A percentile compares a stretch with the other conserved stretches of the same genome.
phyloP scores from a whole-genome alignment of 2,329 filamentous ascomycete genomes.

The Passalora sequoiae region DNA sequence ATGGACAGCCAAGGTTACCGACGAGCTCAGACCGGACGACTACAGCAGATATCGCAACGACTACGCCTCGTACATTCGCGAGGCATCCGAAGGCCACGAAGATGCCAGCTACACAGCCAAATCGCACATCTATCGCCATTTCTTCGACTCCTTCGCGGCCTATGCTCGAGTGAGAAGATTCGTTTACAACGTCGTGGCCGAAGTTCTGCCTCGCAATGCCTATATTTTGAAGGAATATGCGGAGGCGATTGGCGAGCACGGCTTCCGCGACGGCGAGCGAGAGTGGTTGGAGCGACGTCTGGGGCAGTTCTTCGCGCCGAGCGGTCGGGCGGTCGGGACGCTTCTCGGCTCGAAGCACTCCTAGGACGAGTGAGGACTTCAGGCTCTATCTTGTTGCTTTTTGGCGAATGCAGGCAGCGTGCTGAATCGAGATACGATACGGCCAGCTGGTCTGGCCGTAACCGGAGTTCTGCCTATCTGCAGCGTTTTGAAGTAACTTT shows the following conservation, averaged over 20 bases:
- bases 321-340: not conserved
- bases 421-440: too few relatives aligned
- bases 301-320: slow-evolving; percentile 12
- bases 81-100: slow-evolving; percentile 9
- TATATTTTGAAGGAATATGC: slow-evolving; percentile 7
- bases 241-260: slow-evolving; percentile 9
- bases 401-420: too few relatives aligned
- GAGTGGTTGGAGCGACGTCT: slow-evolving; percentile 15
- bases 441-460: too few relatives aligned
- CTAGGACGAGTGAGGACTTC: too few relatives aligned
- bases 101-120: slow-evolving; percentile 16
- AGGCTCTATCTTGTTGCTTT: too few relatives aligned
- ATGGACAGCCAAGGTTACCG: not conserved
- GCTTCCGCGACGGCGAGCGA: slow-evolving; percentile 10
- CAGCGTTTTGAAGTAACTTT: too few relatives aligned
- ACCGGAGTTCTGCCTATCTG: too few relatives aligned
- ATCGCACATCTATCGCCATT: slow-evolving; percentile 18
- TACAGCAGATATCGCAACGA: slow-evolving; percentile 15
- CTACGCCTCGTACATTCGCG: slow-evolving; percentile 15
- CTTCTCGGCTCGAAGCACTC: too few relatives aligned
- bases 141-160: slow-evolving; percentile 12
- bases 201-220: slow-evolving; percentile 12
- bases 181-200: slow-evolving; percentile 15
- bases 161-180: slow-evolving; percentile 14
- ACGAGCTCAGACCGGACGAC: slow-evolving; percentile 12